Conservation (phyloP, 1,284 basidiomycete genomes). For the Leccinum pachyderme region DNA sequence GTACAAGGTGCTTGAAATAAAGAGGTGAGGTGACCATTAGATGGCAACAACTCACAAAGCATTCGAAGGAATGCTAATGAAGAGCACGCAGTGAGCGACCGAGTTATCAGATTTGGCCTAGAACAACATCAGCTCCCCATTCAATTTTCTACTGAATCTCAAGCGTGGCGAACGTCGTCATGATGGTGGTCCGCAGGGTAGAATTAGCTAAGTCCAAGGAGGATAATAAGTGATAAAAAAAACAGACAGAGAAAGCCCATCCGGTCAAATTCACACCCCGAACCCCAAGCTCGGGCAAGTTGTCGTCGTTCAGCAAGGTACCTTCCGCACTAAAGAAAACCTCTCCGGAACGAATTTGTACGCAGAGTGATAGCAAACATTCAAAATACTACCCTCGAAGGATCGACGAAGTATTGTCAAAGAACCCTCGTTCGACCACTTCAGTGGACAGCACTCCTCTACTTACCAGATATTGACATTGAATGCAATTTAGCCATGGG, state of each 20-base stretch:
- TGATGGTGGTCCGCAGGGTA: slow-evolving; percentile 22
- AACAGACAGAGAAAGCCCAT: slow-evolving; percentile 1
- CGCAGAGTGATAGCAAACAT: slow-evolving; percentile 16
- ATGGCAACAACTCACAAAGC: not conserved
- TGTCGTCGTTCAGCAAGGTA: slow-evolving; percentile 11
- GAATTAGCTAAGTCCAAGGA: slow-evolving; percentile 10
- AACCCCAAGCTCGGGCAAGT: slow-evolving; percentile 21
- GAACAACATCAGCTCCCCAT: slow-evolving; percentile 13
- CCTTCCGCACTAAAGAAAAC: slow-evolving; percentile 24
- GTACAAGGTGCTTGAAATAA: not conserved
- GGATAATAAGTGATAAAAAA: not conserved
- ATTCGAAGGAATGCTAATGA: not conserved
- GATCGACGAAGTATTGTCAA: not conserved
- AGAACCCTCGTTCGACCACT: not conserved
- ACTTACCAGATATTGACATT: slow-evolving; percentile 21
- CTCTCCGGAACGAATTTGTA: slow-evolving; percentile 23
- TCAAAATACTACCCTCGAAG: not conserved
- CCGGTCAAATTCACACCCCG: slow-evolving; percentile 24
- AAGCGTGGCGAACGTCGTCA: slow-evolving; percentile 25
- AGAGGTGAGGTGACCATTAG: not conserved
- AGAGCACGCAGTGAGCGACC: slow-evolving; percentile 1
- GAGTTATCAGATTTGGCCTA: slow-evolving; percentile 10
- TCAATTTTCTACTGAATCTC: slow-evolving; percentile 18
- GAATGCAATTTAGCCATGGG: not conserved
- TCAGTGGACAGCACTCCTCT: not conserved